phyloP scores from a whole-genome alignment of 2,329 filamentous ascomycete species.

The Penicillium hordei region DNA sequence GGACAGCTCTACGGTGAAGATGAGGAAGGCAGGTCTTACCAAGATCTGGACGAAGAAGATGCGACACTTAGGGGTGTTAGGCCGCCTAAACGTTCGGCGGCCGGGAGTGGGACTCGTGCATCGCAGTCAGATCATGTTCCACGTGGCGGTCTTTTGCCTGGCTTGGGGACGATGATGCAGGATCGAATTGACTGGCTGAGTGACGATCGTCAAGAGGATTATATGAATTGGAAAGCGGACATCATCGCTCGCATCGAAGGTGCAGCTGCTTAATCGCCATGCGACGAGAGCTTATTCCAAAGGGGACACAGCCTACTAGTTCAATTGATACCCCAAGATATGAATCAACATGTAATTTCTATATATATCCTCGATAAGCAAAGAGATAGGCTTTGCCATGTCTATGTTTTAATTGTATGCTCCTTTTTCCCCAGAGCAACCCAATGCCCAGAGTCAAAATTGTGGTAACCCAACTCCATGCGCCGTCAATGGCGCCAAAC shows the following conservation, averaged over 20 bases:
- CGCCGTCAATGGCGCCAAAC: neutral
- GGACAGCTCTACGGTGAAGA: constrained; percentile 38
- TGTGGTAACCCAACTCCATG: constrained; percentile 4
- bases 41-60: constrained; percentile 35
- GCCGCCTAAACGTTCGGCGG: constrained; percentile 29
- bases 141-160: constrained; percentile 44
- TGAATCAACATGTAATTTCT: neutral
- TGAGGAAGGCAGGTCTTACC: constrained; percentile 35
- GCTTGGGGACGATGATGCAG: constrained; percentile 54
- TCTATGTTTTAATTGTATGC: constrained; percentile 2
- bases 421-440: neutral
- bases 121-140: constrained; percentile 19
- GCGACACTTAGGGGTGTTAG: constrained; percentile 22
- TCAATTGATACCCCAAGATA: constrained; percentile 25
- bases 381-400: neutral
- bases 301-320: constrained; percentile 4
- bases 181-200: constrained; percentile 49
- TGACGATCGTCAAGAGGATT: constrained; percentile 45
- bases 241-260: constrained; percentile 41
- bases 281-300: neutral
- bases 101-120: constrained; percentile 12
- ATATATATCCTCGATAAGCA: neutral
- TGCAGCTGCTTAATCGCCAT: constrained; percentile 16
- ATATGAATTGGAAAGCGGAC: constrained; percentile 44
- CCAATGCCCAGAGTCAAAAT: neutral